A percentile compares a stretch with the other conserved stretches of the same genome.
Conservation (phyloP, 2,329 filamentous ascomycete species). For the Hortaea sp. region DNA sequence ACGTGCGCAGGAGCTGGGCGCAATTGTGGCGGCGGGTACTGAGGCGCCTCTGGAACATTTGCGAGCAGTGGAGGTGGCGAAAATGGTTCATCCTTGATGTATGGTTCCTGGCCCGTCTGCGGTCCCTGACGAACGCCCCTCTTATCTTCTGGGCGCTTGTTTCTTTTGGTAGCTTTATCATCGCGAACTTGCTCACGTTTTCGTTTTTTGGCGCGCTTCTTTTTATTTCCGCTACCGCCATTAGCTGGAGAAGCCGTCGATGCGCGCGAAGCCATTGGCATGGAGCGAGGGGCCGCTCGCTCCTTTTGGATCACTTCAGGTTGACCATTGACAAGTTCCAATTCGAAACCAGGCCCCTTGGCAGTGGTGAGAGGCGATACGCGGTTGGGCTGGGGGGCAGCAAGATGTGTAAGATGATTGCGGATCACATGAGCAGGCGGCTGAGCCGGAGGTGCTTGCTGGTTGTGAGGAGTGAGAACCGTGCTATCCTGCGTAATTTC, state of each 20-base stretch:
- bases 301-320: slow-evolving; percentile 22
- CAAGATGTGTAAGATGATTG: slow-evolving; percentile 51
- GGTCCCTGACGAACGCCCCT: slow-evolving; percentile 22
- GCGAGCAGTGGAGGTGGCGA: slow-evolving; percentile 48
- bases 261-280: slow-evolving; percentile 12
- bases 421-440: slow-evolving; percentile 48
- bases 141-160: slow-evolving; percentile 24
- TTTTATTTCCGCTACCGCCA: slow-evolving; percentile 19
- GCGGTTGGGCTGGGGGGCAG: slow-evolving; percentile 67
- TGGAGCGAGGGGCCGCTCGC: slow-evolving; percentile 10
- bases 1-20: slow-evolving; percentile 23
- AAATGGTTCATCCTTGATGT: slow-evolving; percentile 53
- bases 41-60: slow-evolving; percentile 26
- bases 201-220: slow-evolving; percentile 23
- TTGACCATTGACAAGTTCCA: slow-evolving; percentile 37
- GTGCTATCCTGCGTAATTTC: slow-evolving; percentile 21
- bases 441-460: slow-evolving; percentile 15
- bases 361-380: slow-evolving; percentile 48
- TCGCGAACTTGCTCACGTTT: slow-evolving; percentile 20
- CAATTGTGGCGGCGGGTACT: slow-evolving; percentile 27
- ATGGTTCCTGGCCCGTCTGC: slow-evolving; percentile 32
- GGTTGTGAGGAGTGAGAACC: slow-evolving; percentile 8
- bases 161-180: slow-evolving; percentile 18
- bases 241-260: slow-evolving; percentile 19
- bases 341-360: slow-evolving; percentile 35